phyloP scores from a whole-genome alignment of 805 yeast species.

The Hagleromyces aurorensis region DNA sequence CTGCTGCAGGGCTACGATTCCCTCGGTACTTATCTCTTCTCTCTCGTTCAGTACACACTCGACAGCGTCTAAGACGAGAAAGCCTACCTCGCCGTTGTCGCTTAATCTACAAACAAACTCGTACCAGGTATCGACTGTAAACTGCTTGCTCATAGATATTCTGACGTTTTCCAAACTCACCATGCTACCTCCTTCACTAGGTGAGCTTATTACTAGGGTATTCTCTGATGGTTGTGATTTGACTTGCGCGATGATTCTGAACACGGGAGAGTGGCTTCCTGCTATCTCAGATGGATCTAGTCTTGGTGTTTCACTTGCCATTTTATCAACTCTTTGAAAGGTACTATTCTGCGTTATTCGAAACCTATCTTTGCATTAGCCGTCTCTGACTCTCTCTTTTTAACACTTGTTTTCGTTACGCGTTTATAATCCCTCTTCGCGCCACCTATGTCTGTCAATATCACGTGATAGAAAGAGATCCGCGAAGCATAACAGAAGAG shows the following conservation, averaged over 20 bases:
- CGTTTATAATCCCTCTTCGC: too few species aligned
- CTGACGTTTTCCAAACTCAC: constrained; percentile 24
- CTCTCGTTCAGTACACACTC: constrained; percentile 21
- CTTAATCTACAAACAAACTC: constrained; percentile 30
- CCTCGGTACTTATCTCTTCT: constrained; percentile 27
- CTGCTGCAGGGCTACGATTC: constrained; percentile 28
- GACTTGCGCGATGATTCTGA: constrained; percentile 29
- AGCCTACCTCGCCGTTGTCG: constrained; percentile 30
- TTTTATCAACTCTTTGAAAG: constrained; percentile 4
- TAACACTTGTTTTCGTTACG: too few species aligned
- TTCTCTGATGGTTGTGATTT: constrained; percentile 25
- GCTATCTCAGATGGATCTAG: constrained; percentile 26
- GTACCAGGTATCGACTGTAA: constrained; percentile 28
- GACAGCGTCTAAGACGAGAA: constrained; percentile 29
- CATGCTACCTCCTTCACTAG: constrained; percentile 23
- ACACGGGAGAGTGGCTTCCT: constrained; percentile 21
- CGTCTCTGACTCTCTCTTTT: too few species aligned
- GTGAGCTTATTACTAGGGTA: constrained; percentile 22
- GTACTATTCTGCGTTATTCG: too few species aligned
- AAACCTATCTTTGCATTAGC: too few species aligned
- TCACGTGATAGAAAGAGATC: too few species aligned
- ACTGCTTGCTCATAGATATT: constrained; percentile 20
- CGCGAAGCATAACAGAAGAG: too few species aligned
- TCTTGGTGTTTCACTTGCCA: constrained; percentile 31
- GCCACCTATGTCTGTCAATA: too few species aligned